Conservation (phyloP, 1,139 yeast genomes). For the Pichiaceae sp. region DNA sequence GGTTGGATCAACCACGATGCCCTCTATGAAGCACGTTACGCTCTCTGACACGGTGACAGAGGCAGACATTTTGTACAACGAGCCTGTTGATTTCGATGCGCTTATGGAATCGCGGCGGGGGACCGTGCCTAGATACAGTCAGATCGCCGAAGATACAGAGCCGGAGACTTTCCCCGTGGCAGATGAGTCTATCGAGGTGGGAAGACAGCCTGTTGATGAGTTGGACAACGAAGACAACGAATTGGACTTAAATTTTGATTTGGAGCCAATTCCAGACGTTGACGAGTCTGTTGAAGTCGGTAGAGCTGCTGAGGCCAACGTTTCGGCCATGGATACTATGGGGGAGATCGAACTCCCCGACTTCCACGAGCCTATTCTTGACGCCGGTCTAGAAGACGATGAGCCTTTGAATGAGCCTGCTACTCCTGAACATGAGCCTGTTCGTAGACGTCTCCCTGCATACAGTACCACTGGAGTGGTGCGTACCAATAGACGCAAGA, state of each 20-base stretch:
- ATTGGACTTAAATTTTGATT: conserved; percentile 41
- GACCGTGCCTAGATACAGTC: conserved; percentile 6
- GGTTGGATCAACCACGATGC: conserved; percentile 27
- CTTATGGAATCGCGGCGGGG: conserved; percentile 14
- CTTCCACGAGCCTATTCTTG: conserved; percentile 16
- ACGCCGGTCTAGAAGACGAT: conserved; percentile 1
- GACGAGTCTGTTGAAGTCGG: conserved; percentile 42
- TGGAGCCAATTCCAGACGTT: conserved; percentile 31
- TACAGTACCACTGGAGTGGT: conserved; percentile 23
- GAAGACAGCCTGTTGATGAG: conserved; percentile 31
- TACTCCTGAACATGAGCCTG: conserved; percentile 9
- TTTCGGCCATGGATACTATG: conserved; percentile 10
- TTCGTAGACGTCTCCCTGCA: conserved; percentile 4
- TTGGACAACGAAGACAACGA: conserved; percentile 35
- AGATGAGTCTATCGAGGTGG: conserved; percentile 53
- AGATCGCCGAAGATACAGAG: conserved; percentile 6
- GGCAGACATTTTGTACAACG: conserved; percentile 61
- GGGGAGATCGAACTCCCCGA: conserved; percentile 18
- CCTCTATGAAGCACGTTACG: conserved; percentile 41
- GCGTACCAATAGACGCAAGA: conserved; percentile 22
- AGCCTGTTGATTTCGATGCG: conserved; percentile 53
- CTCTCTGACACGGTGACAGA: conserved; percentile 76
- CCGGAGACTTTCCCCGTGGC: conserved; percentile 7
- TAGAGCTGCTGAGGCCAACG: conserved; percentile 26
- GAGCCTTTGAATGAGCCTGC: conserved; percentile 9